Base-by-base conservation (phyloP, 768 basidiomycete genomes). In the Chlorophyllum brunneum region DNA sequence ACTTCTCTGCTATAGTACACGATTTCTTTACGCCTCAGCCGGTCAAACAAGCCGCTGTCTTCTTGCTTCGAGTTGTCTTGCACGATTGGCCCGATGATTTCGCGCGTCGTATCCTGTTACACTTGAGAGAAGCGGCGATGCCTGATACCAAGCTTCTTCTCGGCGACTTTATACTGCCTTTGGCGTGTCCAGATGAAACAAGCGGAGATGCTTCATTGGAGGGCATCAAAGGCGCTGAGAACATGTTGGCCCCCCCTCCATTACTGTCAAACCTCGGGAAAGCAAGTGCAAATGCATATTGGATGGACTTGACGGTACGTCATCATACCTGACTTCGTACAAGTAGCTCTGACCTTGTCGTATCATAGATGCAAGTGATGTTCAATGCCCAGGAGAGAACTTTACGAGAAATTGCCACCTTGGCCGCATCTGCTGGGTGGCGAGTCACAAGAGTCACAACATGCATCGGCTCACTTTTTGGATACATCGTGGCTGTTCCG, bases 401-500 rank as follows among this genome's bases (percentile, higher is more conserved):
- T 0, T 57, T 68, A 20, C 54, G 50, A 1, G 67, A 75, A 47
- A 60, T 72, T 18, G 56, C 57, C 0, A 51, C 54, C 9, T 60
- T 75, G 4, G 54, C 70, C 4, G 51, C 49, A 0, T 55, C 49
- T 27, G 57, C 66, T 1, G 73, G 74, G 5, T 75, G 73, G 71
- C 63, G 64, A 47, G 26, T 72, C 8, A 59, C 48, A 0, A 59
- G 39, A 2, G 61, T 72, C 44, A 75, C 77, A 3, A 74, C 74
- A 51, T 76, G 80, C 2, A 74, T 80, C 31, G 85, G 83, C 8
- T 82, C 84, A 1, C 67, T 85, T 33, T 89, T 91, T 59, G 86
- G 83, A 2, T 78, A 88, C 60, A 79, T 90, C 52, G 73, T 83
- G 33, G 88, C 86, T 24, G 75, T 82, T 15, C 87, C 87, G 5